Percentiles rank a stretch among this genome's conserved stretches.
Conservation (phyloP, 169 alveolate genomes). For the Eimeria sp. region DNA sequence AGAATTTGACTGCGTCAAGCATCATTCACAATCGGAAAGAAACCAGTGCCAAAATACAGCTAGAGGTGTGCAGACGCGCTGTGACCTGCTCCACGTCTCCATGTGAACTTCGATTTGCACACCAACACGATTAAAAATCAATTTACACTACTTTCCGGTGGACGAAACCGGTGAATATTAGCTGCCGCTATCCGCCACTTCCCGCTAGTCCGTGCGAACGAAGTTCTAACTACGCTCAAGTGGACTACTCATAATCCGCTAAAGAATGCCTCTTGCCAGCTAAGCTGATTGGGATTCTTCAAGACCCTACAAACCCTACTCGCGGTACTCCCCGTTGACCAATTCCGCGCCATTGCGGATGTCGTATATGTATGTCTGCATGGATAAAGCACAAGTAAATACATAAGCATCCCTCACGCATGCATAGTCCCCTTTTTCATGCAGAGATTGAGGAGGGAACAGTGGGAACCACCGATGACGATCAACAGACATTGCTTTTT, state of each 20-base stretch:
- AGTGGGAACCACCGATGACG: not conserved
- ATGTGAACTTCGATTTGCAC: not conserved
- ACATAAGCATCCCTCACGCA: not conserved
- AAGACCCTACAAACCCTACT: constrained; percentile 24
- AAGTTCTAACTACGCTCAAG: not conserved
- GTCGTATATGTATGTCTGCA: constrained; percentile 83
- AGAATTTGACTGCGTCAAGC: constrained; percentile 82
- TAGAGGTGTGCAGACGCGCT: not conserved
- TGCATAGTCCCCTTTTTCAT: not conserved
- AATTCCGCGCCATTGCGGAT: constrained; percentile 77
- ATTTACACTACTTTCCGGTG: not conserved
- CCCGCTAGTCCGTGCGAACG: not conserved
- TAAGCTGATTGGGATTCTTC: not conserved
- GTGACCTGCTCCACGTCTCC: not conserved
- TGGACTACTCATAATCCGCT: not conserved
- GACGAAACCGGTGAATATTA: not conserved
- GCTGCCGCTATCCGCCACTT: not conserved
- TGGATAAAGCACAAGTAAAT: not conserved
- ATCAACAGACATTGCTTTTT: not conserved
- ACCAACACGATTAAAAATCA: not conserved
- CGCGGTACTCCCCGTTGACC: constrained; percentile 72
- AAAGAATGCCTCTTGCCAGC: not conserved
- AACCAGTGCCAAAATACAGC: not conserved
- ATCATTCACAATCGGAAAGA: constrained; percentile 10
- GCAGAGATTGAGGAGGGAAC: not conserved